Evolutionary conservation across 192 early-diverging fungal genomes (phyloP).

Genomic region (Umbelopsis isabellina): DNA sequence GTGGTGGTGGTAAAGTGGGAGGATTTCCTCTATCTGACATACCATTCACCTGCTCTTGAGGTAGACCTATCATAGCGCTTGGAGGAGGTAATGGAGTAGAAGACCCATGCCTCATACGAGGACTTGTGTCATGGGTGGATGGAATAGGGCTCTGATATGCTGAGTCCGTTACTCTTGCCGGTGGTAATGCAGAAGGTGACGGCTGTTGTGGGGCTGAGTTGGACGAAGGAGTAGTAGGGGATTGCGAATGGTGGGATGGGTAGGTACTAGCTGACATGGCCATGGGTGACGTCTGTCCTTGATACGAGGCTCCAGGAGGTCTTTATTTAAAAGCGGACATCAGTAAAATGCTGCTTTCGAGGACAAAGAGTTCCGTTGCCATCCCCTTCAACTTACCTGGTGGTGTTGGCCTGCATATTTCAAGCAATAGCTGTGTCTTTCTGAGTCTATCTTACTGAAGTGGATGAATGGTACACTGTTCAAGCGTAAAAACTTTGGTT

Average conservation of each 20-base stretch:
- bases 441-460: neutral
- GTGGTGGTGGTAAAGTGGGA: slow-evolving; percentile 10
- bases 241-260: slow-evolving; percentile 21
- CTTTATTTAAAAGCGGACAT: neutral
- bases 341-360: neutral
- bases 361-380: neutral
- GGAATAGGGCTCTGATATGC: slow-evolving; percentile 7
- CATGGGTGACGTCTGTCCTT: slow-evolving; percentile 18
- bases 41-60: slow-evolving; percentile 14
- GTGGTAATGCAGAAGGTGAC: slow-evolving; percentile 24
- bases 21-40: slow-evolving; percentile 13
- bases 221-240: neutral
- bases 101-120: slow-evolving; percentile 31
- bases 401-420: slow-evolving; percentile 12
- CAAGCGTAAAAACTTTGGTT: too few species aligned
- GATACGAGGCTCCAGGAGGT: slow-evolving; percentile 20
- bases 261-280: slow-evolving; percentile 3
- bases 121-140: slow-evolving; percentile 4
- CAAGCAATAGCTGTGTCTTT: neutral
- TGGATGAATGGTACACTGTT: too few species aligned
- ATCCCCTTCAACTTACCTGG: slow-evolving; percentile 9
- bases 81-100: slow-evolving; percentile 26
- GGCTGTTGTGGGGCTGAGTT: slow-evolving; percentile 16
- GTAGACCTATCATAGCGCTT: slow-evolving; percentile 15
- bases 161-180: slow-evolving; percentile 6